Percentiles rank a stretch among this genome's conserved stretches.
These are phyloP conservation scores for Candida qinlingensis DNA, from an alignment of 805 yeast species.

Conservation along the genomic window DNA sequence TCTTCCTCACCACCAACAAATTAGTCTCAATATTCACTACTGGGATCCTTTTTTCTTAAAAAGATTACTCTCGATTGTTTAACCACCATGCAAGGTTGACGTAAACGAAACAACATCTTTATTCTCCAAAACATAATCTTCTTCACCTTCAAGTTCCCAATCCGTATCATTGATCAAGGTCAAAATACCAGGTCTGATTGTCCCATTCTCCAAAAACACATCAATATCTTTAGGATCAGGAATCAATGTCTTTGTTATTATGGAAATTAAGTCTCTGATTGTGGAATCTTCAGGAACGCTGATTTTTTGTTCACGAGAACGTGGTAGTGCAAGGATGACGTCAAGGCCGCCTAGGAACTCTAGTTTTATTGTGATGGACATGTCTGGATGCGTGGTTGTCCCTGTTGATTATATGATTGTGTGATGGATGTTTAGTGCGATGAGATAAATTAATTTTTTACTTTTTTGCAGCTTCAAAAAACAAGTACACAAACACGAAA, in stretches of 20 bases:
- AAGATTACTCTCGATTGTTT: neutral
- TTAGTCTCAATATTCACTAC: no score
- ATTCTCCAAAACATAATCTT: slow-evolving; percentile 66
- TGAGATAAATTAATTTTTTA: neutral
- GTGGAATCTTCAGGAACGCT: slow-evolving; percentile 34
- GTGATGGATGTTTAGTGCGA: no score
- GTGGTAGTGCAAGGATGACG: slow-evolving; percentile 50
- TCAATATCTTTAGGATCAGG: slow-evolving; percentile 57
- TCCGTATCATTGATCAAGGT: slow-evolving; percentile 91
- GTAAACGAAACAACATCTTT: slow-evolving; percentile 84
- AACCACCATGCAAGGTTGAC: slow-evolving; percentile 94
- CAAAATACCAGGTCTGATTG: slow-evolving; percentile 86
- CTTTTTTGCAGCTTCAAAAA: no score
- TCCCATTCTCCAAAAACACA: slow-evolving; percentile 76
- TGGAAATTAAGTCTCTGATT: slow-evolving; percentile 46
- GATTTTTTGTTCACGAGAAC: slow-evolving; percentile 49
- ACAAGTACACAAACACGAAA: no score
- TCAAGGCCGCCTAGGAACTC: slow-evolving; percentile 69
- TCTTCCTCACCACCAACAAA: no score
- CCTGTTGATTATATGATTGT: neutral
- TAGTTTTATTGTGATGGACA: slow-evolving; percentile 1
- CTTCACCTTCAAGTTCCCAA: slow-evolving; percentile 94
- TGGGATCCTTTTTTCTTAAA: no score
- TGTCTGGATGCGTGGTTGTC: neutral
- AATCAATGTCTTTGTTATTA: slow-evolving; percentile 50